These are phyloP conservation scores for Gossypium trilobum DNA, from an alignment of 441 rosid species.

Conservation along the genomic window DNA sequence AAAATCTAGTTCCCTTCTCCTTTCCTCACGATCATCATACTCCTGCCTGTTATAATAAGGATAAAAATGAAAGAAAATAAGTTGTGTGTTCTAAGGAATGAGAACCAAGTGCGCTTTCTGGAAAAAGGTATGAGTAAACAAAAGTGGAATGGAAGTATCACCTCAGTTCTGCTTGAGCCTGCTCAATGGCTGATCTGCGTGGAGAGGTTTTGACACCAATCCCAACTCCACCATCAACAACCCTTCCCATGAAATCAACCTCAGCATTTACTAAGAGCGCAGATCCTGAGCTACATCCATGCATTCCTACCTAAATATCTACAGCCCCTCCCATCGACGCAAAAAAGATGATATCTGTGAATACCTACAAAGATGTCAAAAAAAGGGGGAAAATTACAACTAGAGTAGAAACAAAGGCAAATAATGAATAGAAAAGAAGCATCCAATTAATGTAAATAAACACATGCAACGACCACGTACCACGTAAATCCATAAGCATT, in stretches of 20 bases:
- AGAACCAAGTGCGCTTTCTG: background rate
- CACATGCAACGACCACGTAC: constrained; percentile 6
- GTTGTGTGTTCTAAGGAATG: background rate
- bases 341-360: constrained; percentile 15
- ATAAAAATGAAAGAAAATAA: constrained; percentile 5
- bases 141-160: constrained; percentile 25
- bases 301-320: constrained; percentile 48
- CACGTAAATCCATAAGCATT: constrained; percentile 19
- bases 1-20: constrained; percentile 91
- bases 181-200: constrained; percentile 73
- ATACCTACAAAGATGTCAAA: constrained; percentile 16
- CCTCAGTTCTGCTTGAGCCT: constrained; percentile 96
- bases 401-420: background rate
- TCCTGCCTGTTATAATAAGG: constrained; percentile 63
- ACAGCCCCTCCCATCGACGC: constrained; percentile 37
- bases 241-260: constrained; percentile 99
- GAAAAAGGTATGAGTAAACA: background rate
- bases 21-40: constrained; percentile 94
- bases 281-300: constrained; percentile 61
- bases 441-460: constrained; percentile 16
- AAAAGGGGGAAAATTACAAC: constrained; percentile 1
- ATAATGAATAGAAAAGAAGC: background rate
- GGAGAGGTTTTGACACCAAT: constrained; percentile 86
- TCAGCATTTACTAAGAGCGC: constrained; percentile 82
- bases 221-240: constrained; percentile 85